Percentiles rank a stretch among this genome's conserved stretches.
phyloP scores from a whole-genome alignment of 106 monocot species.

The Dactylorhiza incarnata region DNA sequence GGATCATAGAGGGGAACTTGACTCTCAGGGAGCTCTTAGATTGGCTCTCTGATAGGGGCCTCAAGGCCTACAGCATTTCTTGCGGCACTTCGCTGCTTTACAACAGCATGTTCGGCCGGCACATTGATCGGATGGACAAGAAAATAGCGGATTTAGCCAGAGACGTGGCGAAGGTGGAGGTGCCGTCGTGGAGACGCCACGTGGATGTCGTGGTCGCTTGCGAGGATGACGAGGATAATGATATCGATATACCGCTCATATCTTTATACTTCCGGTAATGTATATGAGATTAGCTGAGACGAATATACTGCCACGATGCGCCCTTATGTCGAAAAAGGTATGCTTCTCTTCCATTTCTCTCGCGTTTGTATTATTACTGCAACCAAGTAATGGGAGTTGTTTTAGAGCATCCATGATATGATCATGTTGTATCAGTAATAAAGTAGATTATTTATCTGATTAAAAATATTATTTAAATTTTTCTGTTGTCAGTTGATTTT shows the following conservation, averaged over 20 bases:
- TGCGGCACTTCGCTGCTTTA: constrained; percentile 20
- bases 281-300: background rate
- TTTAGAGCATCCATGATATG: too few species aligned
- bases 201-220: constrained; percentile 25
- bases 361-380: too few species aligned
- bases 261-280: constrained; percentile 18
- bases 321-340: too few species aligned
- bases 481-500: too few species aligned
- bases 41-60: constrained; percentile 16
- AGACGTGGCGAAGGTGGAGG: constrained; percentile 20
- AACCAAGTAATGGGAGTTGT: too few species aligned
- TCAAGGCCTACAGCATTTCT: constrained; percentile 20
- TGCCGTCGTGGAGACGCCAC: constrained; percentile 13
- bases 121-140: constrained; percentile 12
- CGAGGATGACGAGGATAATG: constrained; percentile 23
- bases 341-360: too few species aligned
- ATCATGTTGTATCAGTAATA: too few species aligned
- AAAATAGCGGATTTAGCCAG: constrained; percentile 18
- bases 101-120: constrained; percentile 6
- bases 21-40: constrained; percentile 14
- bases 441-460: too few species aligned
- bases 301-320: too few species aligned
- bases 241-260: constrained; percentile 22
- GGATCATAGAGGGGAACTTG: constrained; percentile 16
- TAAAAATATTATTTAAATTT: too few species aligned